Evolutionary conservation across 1,139 yeast genomes (phyloP).

Genomic region (Yamadazyma trypodendri): DNA sequence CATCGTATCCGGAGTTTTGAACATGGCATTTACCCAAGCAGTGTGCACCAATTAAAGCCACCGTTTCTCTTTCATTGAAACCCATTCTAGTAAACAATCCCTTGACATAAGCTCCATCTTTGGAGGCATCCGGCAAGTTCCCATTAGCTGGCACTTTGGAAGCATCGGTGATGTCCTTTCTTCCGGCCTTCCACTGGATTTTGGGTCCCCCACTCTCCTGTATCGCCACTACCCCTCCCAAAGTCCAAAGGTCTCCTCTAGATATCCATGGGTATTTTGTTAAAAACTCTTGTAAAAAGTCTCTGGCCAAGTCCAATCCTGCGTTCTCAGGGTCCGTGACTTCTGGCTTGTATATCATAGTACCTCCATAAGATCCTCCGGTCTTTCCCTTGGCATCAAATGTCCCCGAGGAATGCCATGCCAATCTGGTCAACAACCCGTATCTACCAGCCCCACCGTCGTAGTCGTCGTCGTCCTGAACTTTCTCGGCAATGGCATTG

Average conservation of each 20-base stretch:
- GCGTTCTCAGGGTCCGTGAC: constrained; percentile 68
- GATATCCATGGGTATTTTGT: constrained; percentile 72
- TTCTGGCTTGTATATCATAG: constrained; percentile 73
- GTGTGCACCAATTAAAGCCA: constrained; percentile 87
- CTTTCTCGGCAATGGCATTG: constrained; percentile 72
- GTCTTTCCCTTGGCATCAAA: constrained; percentile 52
- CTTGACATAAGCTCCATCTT: constrained; percentile 69
- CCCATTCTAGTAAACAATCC: constrained; percentile 68
- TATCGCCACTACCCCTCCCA: constrained; percentile 81
- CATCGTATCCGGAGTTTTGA: constrained; percentile 71
- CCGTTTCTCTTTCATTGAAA: constrained; percentile 79
- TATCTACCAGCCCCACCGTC: constrained; percentile 74
- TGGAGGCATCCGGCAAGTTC: constrained; percentile 77
- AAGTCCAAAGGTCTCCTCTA: constrained; percentile 85
- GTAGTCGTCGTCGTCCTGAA: constrained; percentile 74
- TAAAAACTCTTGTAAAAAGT: constrained; percentile 61
- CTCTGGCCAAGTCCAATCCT: constrained; percentile 67
- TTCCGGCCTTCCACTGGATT: constrained; percentile 84
- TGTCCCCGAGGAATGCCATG: constrained; percentile 80
- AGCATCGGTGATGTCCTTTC: constrained; percentile 31
- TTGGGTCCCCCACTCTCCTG: constrained; percentile 90
- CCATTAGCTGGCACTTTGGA: constrained; percentile 60
- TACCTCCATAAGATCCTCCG: constrained; percentile 86
- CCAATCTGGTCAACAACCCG: constrained; percentile 58
- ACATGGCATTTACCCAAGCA: constrained; percentile 78